Evolutionary conservation across 495 filamentous ascomycete genomes (phyloP).

Genomic region (Aspergillus coremiiformis): DNA sequence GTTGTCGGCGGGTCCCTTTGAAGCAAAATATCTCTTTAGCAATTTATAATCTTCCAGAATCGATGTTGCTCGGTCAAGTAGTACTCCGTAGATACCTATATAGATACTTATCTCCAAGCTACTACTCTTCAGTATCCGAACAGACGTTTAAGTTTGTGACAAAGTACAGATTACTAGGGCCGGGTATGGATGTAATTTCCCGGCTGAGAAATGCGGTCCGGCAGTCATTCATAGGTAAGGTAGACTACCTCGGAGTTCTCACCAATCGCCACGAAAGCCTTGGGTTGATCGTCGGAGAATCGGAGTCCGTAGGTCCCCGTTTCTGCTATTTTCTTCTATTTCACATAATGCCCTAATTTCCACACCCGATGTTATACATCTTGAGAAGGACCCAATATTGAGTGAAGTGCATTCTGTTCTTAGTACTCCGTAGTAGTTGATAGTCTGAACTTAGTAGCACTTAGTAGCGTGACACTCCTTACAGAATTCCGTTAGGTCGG

Average conservation of each 20-base stretch:
- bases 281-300: background rate
- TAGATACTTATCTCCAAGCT: background rate
- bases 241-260: background rate
- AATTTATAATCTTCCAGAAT: too few relatives aligned
- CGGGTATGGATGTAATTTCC: constrained; percentile 7
- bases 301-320: background rate
- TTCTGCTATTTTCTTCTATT: background rate
- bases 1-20: too few relatives aligned
- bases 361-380: background rate
- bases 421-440: too few relatives aligned
- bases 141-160: background rate
- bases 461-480: too few relatives aligned
- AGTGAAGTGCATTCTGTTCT: too few relatives aligned
- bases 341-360: background rate
- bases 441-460: too few relatives aligned
- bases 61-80: too few relatives aligned
- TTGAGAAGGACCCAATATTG: too few relatives aligned
- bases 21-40: too few relatives aligned
- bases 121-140: background rate
- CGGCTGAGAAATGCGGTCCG: constrained; percentile 2
- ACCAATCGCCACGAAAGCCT: background rate
- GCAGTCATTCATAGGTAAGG: background rate
- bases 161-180: background rate
- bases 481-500: too few relatives aligned
- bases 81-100: background rate